Evolutionary conservation across 805 yeast genomes (phyloP).

Genomic region (Teunomyces tritomae): DNA sequence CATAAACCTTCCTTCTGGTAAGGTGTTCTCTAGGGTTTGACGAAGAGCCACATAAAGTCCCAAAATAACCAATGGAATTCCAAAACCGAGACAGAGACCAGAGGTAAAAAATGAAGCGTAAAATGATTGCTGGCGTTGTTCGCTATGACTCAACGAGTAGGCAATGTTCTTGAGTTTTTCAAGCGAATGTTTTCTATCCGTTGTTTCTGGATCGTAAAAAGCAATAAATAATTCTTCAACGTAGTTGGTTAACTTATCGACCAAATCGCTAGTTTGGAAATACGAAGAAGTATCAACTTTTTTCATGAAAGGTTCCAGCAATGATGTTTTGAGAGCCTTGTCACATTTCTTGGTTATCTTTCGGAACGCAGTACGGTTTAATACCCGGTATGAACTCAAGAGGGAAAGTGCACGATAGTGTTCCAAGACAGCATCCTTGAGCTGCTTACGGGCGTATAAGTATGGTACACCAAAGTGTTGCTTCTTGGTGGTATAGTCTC

Average conservation of each 20-base stretch:
- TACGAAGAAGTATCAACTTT: conserved; percentile 52
- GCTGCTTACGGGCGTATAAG: conserved; percentile 60
- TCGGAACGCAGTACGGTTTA: conserved; percentile 85
- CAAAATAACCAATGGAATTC: conserved; percentile 64
- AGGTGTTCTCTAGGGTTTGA: conserved; percentile 31
- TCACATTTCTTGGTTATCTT: conserved; percentile 90
- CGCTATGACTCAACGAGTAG: conserved; percentile 33
- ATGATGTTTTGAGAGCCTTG: conserved; percentile 53
- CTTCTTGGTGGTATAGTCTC: conserved; percentile 48
- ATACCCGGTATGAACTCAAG: conserved; percentile 63
- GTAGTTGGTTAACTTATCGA: conserved; percentile 61
- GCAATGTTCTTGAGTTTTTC: conserved; percentile 57
- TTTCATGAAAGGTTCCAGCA: conserved; percentile 51
- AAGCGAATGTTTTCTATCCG: conserved; percentile 63
- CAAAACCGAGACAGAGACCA: conserved; percentile 69
- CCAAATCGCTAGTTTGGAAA: conserved; percentile 59
- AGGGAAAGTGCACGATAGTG: conserved; percentile 72
- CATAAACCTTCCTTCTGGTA: conserved; percentile 58
- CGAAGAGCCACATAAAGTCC: conserved; percentile 54
- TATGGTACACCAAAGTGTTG: conserved; percentile 51
- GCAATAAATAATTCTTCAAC: conserved; percentile 68
- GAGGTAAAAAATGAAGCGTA: conserved; percentile 54
- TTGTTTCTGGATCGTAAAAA: conserved; percentile 52
- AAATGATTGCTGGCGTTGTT: conserved; percentile 23
- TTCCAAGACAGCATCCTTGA: conserved; percentile 68